phyloP scores from a whole-genome alignment of 805 yeast species.

The Kazachstania bromeliacearum region DNA sequence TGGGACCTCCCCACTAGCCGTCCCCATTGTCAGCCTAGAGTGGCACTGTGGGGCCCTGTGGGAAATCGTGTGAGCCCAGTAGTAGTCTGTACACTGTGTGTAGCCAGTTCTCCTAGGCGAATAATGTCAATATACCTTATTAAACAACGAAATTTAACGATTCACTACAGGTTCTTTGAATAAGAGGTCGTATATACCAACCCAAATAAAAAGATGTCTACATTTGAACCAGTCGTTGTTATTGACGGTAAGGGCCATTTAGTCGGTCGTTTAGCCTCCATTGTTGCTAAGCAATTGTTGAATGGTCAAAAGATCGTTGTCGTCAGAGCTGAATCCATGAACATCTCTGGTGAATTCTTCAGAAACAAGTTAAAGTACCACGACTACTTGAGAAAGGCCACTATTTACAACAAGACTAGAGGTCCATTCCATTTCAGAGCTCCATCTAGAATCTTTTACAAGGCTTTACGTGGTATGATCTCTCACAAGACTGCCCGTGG shows the following conservation, averaged over 20 bases:
- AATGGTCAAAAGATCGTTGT: slow-evolving; percentile 97
- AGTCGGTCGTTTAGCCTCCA: slow-evolving; percentile 98
- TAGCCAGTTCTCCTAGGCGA: background rate
- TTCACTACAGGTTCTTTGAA: background rate
- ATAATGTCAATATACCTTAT: too few relatives aligned
- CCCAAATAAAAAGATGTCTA: slow-evolving; percentile 35
- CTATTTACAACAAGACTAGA: slow-evolving; percentile 95
- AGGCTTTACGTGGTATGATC: slow-evolving; percentile 99
- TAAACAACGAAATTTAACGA: too few relatives aligned
- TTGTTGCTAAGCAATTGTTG: slow-evolving; percentile 95
- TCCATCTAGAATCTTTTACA: slow-evolving; percentile 99
- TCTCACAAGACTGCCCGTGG: slow-evolving; percentile 99
- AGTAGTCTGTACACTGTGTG: too few relatives aligned
- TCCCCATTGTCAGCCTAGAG: too few relatives aligned
- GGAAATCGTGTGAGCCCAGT: too few relatives aligned
- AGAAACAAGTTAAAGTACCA: slow-evolving; percentile 99
- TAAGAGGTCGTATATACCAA: slow-evolving; percentile 8
- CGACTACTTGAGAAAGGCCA: slow-evolving; percentile 98
- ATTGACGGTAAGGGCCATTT: slow-evolving; percentile 99
- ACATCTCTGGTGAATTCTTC: slow-evolving; percentile 99
- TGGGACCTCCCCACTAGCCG: slow-evolving; percentile 1
- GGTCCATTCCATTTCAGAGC: slow-evolving; percentile 99
- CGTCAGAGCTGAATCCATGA: slow-evolving; percentile 95
- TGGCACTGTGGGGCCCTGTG: too few relatives aligned
- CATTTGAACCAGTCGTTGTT: slow-evolving; percentile 95